Base-by-base conservation (phyloP, 208 protist genomes). In the Leishmania major region DNA sequence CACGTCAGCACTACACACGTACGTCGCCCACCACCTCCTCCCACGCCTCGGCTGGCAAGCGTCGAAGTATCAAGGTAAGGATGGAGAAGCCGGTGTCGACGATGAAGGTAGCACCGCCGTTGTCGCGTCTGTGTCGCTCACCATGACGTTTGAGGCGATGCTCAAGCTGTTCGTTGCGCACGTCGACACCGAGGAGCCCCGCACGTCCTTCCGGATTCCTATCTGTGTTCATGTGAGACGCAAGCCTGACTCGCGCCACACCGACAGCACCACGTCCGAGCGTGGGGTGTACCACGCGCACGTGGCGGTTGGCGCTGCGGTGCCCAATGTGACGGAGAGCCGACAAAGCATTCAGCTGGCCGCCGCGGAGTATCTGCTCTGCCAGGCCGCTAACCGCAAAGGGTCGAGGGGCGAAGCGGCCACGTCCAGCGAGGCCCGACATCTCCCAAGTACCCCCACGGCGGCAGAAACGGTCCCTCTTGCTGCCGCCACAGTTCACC, bases 301-400 rank as follows among this genome's bases (percentile, higher is more conserved):
- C 64, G 78, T 88, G 74, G 67, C 71, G 66, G 75, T 88, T 47
- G 80, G 84, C 8, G 75, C 72, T 40, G 47, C 80, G 7, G 74
- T 88, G 37, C 84, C 84, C 0, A 88, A 84, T 57, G 80, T 85
- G 40, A 83, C 80, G 64, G 84, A 88, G 62, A 84, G 80, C 35
- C 77, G 84, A 11, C 84, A 84, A 49, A 83, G 80, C 60, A 67
- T 88, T 35, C 80, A 85, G 64, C 35, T 79, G 5, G 80, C 80
- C 13, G 80, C 84, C 15, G 81, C 78, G 7, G 77, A 84, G 66
- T 73, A 77, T 19, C 75, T 86, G 53, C 37, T 86, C 37, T 47
- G 25, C 11, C 70, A 53, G 40, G n/a, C 37, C 17, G 70, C 70
- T 13, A 28, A 19, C 1, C 8, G 35, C 57, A 47, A 51, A 53